Evolutionary conservation across 2,329 filamentous ascomycete species (phyloP), one percentile per base, ranked within the genome.

Genomic region (Monilinia fructigena): DNA sequence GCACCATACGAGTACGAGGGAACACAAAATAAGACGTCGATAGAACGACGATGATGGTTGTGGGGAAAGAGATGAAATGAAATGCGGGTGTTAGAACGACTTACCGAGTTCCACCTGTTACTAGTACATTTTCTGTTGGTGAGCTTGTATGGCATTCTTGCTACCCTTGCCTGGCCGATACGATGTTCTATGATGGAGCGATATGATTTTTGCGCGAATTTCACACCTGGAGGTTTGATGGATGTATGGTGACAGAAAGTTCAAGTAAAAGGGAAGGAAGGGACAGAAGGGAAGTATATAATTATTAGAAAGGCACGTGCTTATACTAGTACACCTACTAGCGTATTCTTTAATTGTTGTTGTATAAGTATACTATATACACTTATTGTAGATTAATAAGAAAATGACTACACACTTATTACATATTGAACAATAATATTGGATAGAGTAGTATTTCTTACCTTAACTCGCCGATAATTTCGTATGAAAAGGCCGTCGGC

Each of bases 61-160:
- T 48, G 28, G 58, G 28, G n/a, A 60, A 52, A 26, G 5, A 12
- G 31, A 61, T n/a, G 31, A 31, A 59, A 28, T n/a, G 31, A 31
- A 59, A 28, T 65, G 35, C n/a, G 54, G 18, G 42, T 54, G 18
- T 35, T 18, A 47, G 16, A 23, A 48, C n/a, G 3, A 73, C 80
- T 70, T 78, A 88, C 86, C 86, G 81, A 55, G 85, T 87, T 56
- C 85, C 86, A 55, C 85, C 87, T 0, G 86, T 89, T 28, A 90
- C 80, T 20, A 90, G 81, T 38, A 89, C 84, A 71, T 87, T 89
- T 89, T 45, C 85, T 81, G 64, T 80, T 82, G 70, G 83, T 82
- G 55, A 90, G 80, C n/a, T 80, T 78, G 77, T 89, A 89, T 2
- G 85, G 83, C 86, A 89, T 89, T 18, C 55, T 77, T 52, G 20